Percentiles rank a stretch among this genome's conserved stretches.
These are phyloP conservation scores for Fusarium sp. DNA, from an alignment of 2,329 filamentous ascomycete genomes.

Conservation along the genomic window DNA sequence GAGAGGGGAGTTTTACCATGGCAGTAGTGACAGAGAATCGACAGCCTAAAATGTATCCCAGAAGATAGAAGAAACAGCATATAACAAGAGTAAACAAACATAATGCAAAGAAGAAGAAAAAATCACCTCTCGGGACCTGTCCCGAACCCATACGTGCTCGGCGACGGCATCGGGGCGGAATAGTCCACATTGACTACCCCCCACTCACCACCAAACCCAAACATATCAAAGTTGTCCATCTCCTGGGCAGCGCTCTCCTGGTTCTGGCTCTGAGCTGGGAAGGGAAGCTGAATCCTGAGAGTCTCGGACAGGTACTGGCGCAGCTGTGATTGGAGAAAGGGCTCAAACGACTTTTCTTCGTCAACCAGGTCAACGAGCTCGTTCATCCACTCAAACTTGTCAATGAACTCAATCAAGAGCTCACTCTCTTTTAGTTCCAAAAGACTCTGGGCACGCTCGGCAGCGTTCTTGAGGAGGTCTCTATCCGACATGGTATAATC, in stretches of 20 bases:
- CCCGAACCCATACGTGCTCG: background rate
- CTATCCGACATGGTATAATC: background rate
- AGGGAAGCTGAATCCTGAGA: slow-evolving; percentile 31
- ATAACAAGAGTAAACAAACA: background rate
- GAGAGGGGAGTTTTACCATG: background rate
- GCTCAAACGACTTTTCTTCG: slow-evolving; percentile 37
- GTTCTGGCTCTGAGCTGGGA: slow-evolving; percentile 15
- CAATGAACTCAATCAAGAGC: slow-evolving; percentile 36
- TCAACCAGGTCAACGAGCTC: slow-evolving; percentile 24
- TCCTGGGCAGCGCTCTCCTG: background rate
- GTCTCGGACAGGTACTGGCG: slow-evolving; percentile 32
- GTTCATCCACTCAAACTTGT: slow-evolving; percentile 42
- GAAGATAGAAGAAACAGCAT: background rate
- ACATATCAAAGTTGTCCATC: background rate
- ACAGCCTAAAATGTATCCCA: background rate
- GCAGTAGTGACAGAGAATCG: background rate
- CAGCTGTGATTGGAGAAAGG: slow-evolving; percentile 24
- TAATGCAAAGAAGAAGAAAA: background rate
- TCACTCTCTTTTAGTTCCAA: slow-evolving; percentile 13
- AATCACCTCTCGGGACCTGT: no score
- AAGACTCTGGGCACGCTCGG: slow-evolving; percentile 16
- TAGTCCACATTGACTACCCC: slow-evolving; percentile 3
- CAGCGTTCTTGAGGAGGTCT: slow-evolving; percentile 26
- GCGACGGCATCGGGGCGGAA: background rate
- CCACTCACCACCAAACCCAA: slow-evolving; percentile 9